A percentile compares a stretch with the other conserved stretches of the same genome.
Evolutionary conservation across 768 basidiomycete genomes (phyloP).

Genomic region (Tylopilus rubrobrunneus): DNA sequence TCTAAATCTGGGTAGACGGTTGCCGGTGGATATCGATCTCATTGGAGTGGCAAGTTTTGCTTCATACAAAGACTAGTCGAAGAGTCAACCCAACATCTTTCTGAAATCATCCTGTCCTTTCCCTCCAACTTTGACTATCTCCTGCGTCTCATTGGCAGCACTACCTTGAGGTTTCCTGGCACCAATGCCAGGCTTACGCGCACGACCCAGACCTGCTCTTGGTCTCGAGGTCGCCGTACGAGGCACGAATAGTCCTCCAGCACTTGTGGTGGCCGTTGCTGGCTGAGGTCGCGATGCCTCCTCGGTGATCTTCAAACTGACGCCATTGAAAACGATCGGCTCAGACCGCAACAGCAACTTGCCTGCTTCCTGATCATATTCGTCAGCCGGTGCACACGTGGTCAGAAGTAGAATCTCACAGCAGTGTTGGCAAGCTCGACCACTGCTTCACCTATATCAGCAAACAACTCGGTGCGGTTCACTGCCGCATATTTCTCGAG

Average conservation of each 20-base stretch:
- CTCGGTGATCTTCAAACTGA: slow-evolving; percentile 56
- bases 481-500: slow-evolving; percentile 74
- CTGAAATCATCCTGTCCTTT: slow-evolving; percentile 78
- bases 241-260: slow-evolving; percentile 62
- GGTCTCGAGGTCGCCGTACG: slow-evolving; percentile 61
- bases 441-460: slow-evolving; percentile 54
- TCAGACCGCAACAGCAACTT: slow-evolving; percentile 69
- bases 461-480: slow-evolving; percentile 73
- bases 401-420: slow-evolving; percentile 36
- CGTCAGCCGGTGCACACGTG: background rate
- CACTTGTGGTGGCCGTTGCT: slow-evolving; percentile 34
- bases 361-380: slow-evolving; percentile 67
- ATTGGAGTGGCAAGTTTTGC: background rate
- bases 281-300: slow-evolving; percentile 34
- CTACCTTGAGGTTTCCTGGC: slow-evolving; percentile 14
- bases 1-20: background rate
- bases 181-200: slow-evolving; percentile 37
- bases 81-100: slow-evolving; percentile 55
- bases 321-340: slow-evolving; percentile 66
- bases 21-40: too few species aligned
- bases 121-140: slow-evolving; percentile 10
- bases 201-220: slow-evolving; percentile 66
- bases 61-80: background rate
- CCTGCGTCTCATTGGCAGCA: slow-evolving; percentile 6
- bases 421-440: slow-evolving; percentile 65